Conservation (phyloP, 495 filamentous ascomycete species). For the Paragyromitra xinjiangensis region DNA sequence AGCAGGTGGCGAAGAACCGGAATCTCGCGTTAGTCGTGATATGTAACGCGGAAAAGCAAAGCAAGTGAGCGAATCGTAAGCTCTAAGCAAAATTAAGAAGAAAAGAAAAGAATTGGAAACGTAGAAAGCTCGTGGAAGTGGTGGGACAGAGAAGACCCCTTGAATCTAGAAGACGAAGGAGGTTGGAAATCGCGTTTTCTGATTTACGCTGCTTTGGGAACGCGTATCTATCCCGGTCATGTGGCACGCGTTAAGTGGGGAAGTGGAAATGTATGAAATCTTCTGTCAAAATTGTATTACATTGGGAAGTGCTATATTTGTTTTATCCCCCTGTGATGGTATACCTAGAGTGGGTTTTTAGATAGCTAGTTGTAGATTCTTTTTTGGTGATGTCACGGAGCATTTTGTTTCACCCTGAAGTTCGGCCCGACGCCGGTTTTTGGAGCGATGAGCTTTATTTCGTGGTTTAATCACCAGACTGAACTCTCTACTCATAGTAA, state of each 20-base stretch:
- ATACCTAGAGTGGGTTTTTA: neutral
- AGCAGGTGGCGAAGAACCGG: neutral
- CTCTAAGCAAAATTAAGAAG: constrained; percentile 12
- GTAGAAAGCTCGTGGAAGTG: constrained; percentile 2
- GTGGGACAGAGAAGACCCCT: neutral
- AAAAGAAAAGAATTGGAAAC: neutral
- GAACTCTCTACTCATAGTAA: neutral
- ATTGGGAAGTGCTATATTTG: neutral
- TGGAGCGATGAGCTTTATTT: neutral
- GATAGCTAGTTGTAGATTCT: neutral
- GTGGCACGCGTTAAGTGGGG: constrained; percentile 35
- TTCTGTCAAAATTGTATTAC: too few species aligned
- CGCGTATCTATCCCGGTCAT: constrained; percentile 20
- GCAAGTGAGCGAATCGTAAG: constrained; percentile 8
- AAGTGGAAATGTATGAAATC: constrained; percentile 30
- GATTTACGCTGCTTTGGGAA: constrained; percentile 40
- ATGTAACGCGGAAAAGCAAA: constrained; percentile 3
- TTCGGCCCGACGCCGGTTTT: neutral
- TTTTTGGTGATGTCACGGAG: neutral
- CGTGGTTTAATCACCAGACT: neutral
- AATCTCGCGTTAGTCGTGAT: neutral
- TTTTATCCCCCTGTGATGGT: neutral
- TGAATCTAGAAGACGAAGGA: constrained; percentile 17
- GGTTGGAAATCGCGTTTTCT: constrained; percentile 41
- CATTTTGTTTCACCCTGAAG: neutral